Conservation (phyloP, 352 stramenopile genomes). For the Blastocystis sp. region DNA sequence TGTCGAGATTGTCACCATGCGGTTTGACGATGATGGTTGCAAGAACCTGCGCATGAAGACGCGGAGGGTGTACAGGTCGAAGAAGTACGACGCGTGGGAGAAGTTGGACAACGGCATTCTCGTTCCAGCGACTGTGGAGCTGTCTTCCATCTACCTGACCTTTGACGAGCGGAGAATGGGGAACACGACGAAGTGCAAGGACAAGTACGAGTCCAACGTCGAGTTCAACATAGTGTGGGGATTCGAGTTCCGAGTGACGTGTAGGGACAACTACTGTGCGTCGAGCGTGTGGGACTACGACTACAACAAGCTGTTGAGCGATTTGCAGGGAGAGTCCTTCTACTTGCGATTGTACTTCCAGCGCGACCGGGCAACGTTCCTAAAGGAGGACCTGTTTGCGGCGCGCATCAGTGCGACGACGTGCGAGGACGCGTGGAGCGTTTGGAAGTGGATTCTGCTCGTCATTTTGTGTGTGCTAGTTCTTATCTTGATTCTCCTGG, state of each 20-base stretch:
- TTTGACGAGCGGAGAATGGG: too few relatives aligned
- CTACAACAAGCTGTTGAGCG: not conserved
- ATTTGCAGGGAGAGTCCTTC: not conserved
- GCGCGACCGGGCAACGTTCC: not conserved
- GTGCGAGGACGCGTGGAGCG: not conserved
- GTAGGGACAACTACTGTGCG: not conserved
- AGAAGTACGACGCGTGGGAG: not conserved
- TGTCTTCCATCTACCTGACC: not conserved
- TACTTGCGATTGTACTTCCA: not conserved
- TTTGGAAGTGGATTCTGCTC: not conserved
- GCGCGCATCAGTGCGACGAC: not conserved
- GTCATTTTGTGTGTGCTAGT: not conserved
- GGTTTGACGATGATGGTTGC: not conserved
- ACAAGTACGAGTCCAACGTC: not conserved
- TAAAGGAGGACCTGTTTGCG: not conserved
- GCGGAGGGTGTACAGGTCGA: not conserved
- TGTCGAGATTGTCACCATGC: slow-evolving; percentile 1
- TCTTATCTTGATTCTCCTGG: not conserved
- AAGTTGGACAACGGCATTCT: not conserved
- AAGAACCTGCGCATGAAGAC: not conserved
- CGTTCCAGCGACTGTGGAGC: not conserved
- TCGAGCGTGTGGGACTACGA: not conserved
- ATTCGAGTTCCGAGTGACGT: not conserved
- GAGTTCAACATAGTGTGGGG: not conserved
- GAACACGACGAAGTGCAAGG: not conserved